Percentiles rank a stretch among this genome's conserved stretches.
phyloP scores from a whole-genome alignment of 441 rosid genomes.

The Daphne laureola region DNA sequence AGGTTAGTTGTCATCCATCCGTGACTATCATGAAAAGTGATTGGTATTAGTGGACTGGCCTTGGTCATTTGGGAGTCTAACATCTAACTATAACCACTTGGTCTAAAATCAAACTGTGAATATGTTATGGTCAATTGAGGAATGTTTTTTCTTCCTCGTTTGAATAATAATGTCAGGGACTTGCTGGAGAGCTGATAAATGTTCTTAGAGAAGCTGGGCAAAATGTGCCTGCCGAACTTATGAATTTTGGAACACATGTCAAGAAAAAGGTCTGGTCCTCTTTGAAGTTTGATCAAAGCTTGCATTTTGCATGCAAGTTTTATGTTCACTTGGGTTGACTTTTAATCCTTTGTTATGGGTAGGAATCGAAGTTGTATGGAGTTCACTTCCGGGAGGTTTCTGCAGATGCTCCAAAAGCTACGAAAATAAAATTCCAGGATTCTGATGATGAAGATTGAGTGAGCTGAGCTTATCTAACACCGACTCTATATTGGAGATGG shows the following conservation, averaged over 20 bases:
- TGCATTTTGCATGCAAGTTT: not conserved
- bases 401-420: constrained; percentile 89
- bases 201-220: constrained; percentile 90
- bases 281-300: not conserved
- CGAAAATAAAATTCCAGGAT: constrained; percentile 54
- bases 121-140: too few relatives aligned
- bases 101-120: too few relatives aligned
- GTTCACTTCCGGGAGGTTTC: constrained; percentile 87
- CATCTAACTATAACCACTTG: too few relatives aligned
- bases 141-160: not conserved
- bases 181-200: constrained; percentile 92
- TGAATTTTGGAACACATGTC: constrained; percentile 94
- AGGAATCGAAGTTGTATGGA: constrained; percentile 94
- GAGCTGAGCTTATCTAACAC: constrained; percentile 2
- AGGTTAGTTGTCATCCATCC: too few relatives aligned
- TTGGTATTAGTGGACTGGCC: too few relatives aligned
- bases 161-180: constrained; percentile 44
- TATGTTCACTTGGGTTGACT: not conserved
- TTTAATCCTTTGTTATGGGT: constrained; percentile 1
- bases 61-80: too few relatives aligned
- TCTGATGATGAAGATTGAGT: constrained; percentile 78
- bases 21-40: too few relatives aligned
- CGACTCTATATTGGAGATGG: too few relatives aligned
- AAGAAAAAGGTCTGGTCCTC: constrained; percentile 72
- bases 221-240: constrained; percentile 68